Percentiles rank a stretch among this genome's conserved stretches.
phyloP scores from a whole-genome alignment of 768 basidiomycete species.

The Ramaria sp. region DNA sequence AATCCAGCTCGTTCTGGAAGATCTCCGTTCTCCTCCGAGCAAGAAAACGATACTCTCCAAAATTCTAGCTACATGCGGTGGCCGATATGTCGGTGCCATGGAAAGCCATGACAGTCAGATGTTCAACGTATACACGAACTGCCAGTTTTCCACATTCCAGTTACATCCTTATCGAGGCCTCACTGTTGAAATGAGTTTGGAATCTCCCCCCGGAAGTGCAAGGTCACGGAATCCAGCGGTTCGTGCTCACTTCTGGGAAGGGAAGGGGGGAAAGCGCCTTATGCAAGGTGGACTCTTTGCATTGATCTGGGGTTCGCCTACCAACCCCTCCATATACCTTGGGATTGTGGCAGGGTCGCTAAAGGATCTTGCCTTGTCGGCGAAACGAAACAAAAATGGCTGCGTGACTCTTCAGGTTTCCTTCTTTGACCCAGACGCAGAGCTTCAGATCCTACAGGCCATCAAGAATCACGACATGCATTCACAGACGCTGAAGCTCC shows the following conservation, averaged over 20 bases:
- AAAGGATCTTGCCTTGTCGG: constrained; percentile 35
- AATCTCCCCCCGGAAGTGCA: constrained; percentile 47
- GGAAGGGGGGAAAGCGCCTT: constrained; percentile 45
- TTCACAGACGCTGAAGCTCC: constrained; percentile 17
- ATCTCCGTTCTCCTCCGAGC: not conserved
- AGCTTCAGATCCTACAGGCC: constrained; percentile 33
- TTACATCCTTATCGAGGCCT: constrained; percentile 31
- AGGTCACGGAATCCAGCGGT: constrained; percentile 26
- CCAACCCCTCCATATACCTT: constrained; percentile 34
- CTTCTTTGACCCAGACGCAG: constrained; percentile 53
- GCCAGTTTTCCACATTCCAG: constrained; percentile 6
- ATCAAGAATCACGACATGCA: constrained; percentile 16
- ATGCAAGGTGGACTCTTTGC: constrained; percentile 54
- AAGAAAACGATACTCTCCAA: constrained; percentile 6
- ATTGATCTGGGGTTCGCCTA: constrained; percentile 34
- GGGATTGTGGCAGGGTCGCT: constrained; percentile 36
- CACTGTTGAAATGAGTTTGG: constrained; percentile 32
- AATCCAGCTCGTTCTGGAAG: constrained; percentile 30
- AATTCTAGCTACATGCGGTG: constrained; percentile 13
- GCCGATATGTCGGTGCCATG: constrained; percentile 13
- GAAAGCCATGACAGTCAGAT: constrained; percentile 11
- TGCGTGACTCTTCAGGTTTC: constrained; percentile 36
- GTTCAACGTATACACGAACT: constrained; percentile 15
- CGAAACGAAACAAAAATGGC: constrained; percentile 19
- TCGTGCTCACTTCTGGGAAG: constrained; percentile 51